Evolutionary conservation across 2,329 filamentous ascomycete species (phyloP).

Genomic region (Diaporthe vexans): DNA sequence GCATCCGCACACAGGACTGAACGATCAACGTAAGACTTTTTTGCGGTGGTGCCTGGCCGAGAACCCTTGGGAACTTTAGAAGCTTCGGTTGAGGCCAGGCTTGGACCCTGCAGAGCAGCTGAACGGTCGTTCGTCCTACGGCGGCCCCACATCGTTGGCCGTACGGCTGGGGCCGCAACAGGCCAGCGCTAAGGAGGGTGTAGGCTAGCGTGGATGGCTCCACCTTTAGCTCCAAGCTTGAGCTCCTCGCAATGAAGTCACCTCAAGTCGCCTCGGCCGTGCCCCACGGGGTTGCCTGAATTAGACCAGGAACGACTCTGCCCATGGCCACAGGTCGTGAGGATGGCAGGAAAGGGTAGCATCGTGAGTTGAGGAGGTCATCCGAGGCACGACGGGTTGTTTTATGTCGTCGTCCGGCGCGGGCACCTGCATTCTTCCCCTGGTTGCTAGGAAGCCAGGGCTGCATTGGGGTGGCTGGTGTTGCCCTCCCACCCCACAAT

Average conservation of each 20-base stretch:
- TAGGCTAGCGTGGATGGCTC: not conserved
- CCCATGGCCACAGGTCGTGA: not conserved
- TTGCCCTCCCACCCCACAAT: slow-evolving; percentile 20
- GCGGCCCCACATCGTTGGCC: slow-evolving; percentile 31
- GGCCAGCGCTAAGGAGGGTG: slow-evolving; percentile 22
- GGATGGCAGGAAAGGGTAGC: slow-evolving; percentile 10
- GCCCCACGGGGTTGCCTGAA: slow-evolving; percentile 17
- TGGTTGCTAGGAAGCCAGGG: slow-evolving; percentile 23
- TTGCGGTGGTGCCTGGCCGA: too few species aligned
- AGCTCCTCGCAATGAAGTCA: not conserved
- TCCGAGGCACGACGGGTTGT: slow-evolving; percentile 3
- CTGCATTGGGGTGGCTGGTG: slow-evolving; percentile 42
- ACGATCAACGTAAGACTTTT: too few species aligned
- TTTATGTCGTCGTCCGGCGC: slow-evolving; percentile 4
- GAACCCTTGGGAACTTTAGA: too few species aligned
- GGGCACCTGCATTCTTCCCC: slow-evolving; percentile 13
- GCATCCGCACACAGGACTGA: too few species aligned
- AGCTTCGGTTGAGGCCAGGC: not conserved
- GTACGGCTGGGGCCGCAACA: slow-evolving; percentile 33
- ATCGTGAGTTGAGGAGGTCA: not conserved
- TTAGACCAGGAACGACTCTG: not conserved
- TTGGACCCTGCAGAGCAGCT: slow-evolving; percentile 9
- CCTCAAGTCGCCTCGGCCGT: not conserved
- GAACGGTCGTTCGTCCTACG: not conserved
- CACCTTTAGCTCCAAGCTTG: slow-evolving; percentile 4